Conservation (phyloP, 208 protist species). For the Trypanosoma platydactyli region DNA sequence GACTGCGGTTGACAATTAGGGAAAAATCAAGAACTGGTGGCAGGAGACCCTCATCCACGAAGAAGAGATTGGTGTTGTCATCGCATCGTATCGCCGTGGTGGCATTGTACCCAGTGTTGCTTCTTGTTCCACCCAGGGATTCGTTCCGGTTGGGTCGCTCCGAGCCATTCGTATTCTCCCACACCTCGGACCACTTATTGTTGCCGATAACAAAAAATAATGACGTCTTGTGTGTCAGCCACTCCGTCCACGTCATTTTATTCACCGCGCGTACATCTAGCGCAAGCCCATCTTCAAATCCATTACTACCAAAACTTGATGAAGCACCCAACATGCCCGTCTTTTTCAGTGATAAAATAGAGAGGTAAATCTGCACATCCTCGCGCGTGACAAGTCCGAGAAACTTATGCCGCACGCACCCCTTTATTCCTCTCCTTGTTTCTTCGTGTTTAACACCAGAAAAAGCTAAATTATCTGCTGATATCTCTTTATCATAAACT, state of each 20-base stretch:
- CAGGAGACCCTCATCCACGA: constrained; percentile 32
- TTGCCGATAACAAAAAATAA: constrained; percentile 57
- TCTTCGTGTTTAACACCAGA: background rate
- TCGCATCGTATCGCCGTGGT: background rate
- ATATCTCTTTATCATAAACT: constrained; percentile 16
- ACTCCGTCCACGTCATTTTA: constrained; percentile 77
- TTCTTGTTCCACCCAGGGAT: background rate
- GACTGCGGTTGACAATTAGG: constrained; percentile 87
- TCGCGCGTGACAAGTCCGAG: constrained; percentile 86
- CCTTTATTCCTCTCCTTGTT: constrained; percentile 5
- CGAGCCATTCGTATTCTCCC: constrained; percentile 5
- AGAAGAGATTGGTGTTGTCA: constrained; percentile 1
- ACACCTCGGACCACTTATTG: constrained; percentile 21
- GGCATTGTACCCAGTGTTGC: background rate
- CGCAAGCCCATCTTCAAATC: constrained; percentile 46
- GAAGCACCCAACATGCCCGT: background rate
- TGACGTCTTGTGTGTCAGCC: constrained; percentile 67
- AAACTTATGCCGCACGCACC: constrained; percentile 63
- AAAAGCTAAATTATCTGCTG: background rate
- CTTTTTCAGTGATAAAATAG: constrained; percentile 49
- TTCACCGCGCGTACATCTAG: constrained; percentile 46
- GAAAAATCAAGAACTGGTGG: constrained; percentile 71
- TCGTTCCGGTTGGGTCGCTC: background rate
- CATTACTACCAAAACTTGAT: constrained; percentile 30
- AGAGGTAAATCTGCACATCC: constrained; percentile 82